Evolutionary conservation across 805 yeast species (phyloP).

Genomic region (Wickerhamiella nectarea): DNA sequence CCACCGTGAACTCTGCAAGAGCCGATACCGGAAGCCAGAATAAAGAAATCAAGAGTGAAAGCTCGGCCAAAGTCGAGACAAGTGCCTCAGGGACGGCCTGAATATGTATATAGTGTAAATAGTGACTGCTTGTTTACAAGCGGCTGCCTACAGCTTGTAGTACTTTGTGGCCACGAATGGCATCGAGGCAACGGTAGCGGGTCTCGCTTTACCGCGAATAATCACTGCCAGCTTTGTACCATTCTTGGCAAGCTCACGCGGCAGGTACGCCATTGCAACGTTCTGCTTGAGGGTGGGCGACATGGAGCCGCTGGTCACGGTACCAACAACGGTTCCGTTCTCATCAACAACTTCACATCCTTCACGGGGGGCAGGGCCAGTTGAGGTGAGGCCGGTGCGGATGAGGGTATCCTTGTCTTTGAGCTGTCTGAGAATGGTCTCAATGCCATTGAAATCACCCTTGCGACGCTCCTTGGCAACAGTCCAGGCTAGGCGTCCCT

Average conservation of each 20-base stretch:
- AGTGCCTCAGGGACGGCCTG: neutral
- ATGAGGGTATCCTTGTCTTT: slow-evolving; percentile 45
- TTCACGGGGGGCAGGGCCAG: slow-evolving; percentile 89
- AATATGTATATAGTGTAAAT: neutral
- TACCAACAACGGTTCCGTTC: slow-evolving; percentile 39
- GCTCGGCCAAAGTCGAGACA: neutral
- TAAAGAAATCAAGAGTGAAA: no score
- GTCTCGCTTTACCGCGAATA: slow-evolving; percentile 71
- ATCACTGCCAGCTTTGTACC: slow-evolving; percentile 62
- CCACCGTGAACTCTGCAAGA: no score
- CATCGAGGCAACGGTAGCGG: slow-evolving; percentile 62
- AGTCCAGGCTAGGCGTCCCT: slow-evolving; percentile 82
- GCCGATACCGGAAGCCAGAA: no score
- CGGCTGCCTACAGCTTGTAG: slow-evolving; percentile 34
- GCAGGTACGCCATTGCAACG: slow-evolving; percentile 82
- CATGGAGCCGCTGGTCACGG: slow-evolving; percentile 48
- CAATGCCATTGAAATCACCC: slow-evolving; percentile 60
- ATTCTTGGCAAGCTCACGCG: slow-evolving; percentile 53
- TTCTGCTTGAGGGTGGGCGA: slow-evolving; percentile 64
- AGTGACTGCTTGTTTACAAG: no score
- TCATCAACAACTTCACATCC: slow-evolving; percentile 54
- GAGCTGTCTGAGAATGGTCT: slow-evolving; percentile 55
- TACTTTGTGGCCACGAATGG: slow-evolving; percentile 73
- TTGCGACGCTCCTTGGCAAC: slow-evolving; percentile 67
- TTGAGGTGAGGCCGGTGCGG: slow-evolving; percentile 59